Evolutionary conservation across 1,139 yeast species (phyloP).

Genomic region (Pichia sp.): DNA sequence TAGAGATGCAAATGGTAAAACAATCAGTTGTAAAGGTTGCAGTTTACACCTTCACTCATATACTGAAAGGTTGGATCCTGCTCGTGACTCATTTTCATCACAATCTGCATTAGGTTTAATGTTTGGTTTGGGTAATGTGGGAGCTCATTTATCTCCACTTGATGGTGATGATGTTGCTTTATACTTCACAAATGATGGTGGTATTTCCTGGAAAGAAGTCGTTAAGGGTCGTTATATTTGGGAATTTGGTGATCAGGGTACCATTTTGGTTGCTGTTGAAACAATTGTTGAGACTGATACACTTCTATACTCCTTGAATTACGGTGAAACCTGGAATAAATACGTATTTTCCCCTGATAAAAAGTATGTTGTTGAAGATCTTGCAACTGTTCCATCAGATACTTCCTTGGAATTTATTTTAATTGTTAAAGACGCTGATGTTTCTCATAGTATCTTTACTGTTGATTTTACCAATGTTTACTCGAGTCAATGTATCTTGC

Average conservation of each 20-base stretch:
- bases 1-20: slow-evolving; percentile 53
- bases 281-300: slow-evolving; percentile 49
- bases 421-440: slow-evolving; percentile 34
- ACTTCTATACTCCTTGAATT: slow-evolving; percentile 63
- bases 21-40: slow-evolving; percentile 49
- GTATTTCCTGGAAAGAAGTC: slow-evolving; percentile 78
- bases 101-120: slow-evolving; percentile 83
- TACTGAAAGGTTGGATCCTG: slow-evolving; percentile 71
- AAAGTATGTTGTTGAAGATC: slow-evolving; percentile 51
- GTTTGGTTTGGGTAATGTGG: slow-evolving; percentile 88
- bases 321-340: slow-evolving; percentile 69
- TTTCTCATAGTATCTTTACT: slow-evolving; percentile 35
- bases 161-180: slow-evolving; percentile 41
- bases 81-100: slow-evolving; percentile 80
- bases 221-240: slow-evolving; percentile 72
- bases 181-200: slow-evolving; percentile 80
- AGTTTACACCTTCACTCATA: slow-evolving; percentile 85
- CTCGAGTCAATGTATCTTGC: slow-evolving; percentile 60
- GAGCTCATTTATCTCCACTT: slow-evolving; percentile 43
- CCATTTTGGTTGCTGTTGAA: slow-evolving; percentile 66
- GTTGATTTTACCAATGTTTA: slow-evolving; percentile 68
- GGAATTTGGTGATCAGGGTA: slow-evolving; percentile 96
- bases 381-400: slow-evolving; percentile 89
- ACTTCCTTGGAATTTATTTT: slow-evolving; percentile 69
- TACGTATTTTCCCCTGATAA: slow-evolving; percentile 50